Evolutionary conservation across 2,329 filamentous ascomycete genomes (phyloP).

Genomic region (Fusarium armeniacum): DNA sequence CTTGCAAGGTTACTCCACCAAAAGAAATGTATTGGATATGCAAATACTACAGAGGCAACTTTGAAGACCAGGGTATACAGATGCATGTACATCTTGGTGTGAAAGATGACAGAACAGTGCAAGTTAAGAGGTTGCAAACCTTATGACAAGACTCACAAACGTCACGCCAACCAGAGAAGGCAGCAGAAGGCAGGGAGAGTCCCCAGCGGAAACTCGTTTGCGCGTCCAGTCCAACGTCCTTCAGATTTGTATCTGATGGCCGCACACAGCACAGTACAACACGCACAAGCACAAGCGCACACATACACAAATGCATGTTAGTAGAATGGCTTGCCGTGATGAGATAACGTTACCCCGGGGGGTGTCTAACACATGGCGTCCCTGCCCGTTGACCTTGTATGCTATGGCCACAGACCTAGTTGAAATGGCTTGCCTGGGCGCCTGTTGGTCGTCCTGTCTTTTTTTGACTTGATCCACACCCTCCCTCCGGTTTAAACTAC

Average conservation of each 20-base stretch:
- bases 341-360: constrained; percentile 29
- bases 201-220: constrained; percentile 37
- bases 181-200: constrained; percentile 11
- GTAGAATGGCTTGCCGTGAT: constrained; percentile 39
- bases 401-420: constrained; percentile 36
- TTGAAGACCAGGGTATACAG: constrained; percentile 28
- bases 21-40: constrained; percentile 28
- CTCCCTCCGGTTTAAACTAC: constrained; percentile 34
- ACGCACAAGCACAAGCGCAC: constrained; percentile 46
- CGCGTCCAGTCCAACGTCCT: constrained; percentile 25
- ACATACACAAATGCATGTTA: constrained; percentile 43
- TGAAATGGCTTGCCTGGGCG: constrained; percentile 35
- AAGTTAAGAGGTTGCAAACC: constrained; percentile 17
- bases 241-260: constrained; percentile 40
- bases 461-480: constrained; percentile 40
- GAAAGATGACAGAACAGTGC: constrained; percentile 23
- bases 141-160: constrained; percentile 23
- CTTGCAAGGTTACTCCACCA: constrained; percentile 33
- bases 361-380: constrained; percentile 35
- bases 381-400: constrained; percentile 38
- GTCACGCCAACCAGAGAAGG: constrained; percentile 32
- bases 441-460: constrained; percentile 26
- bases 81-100: constrained; percentile 33
- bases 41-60: constrained; percentile 28
- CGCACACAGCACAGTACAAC: constrained; percentile 31